phyloP scores from a whole-genome alignment of 768 basidiomycete genomes.

The Mycena vulgaris region DNA sequence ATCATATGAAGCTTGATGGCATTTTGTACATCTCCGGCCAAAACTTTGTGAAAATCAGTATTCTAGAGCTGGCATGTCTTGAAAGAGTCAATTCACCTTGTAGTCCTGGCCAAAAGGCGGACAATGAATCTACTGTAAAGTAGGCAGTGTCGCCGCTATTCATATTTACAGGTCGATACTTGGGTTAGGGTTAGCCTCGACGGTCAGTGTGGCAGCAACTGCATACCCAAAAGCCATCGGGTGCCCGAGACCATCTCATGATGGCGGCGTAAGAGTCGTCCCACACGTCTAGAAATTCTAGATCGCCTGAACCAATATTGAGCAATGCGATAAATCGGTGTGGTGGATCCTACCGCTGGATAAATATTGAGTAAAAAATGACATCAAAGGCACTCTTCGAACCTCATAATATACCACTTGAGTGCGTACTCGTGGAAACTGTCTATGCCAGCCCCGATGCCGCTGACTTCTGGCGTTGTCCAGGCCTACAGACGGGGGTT shows the following conservation, averaged over 20 bases:
- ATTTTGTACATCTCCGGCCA: slow-evolving; percentile 88
- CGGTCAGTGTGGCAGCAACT: neutral
- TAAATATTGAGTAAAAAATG: slow-evolving; percentile 12
- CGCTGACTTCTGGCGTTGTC: slow-evolving; percentile 81
- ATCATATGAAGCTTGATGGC: slow-evolving; percentile 94
- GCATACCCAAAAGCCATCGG: slow-evolving; percentile 91
- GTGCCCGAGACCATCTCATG: slow-evolving; percentile 87
- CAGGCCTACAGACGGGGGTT: slow-evolving; percentile 67
- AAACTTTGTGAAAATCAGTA: slow-evolving; percentile 53
- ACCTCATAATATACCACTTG: slow-evolving; percentile 91
- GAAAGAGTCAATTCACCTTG: slow-evolving; percentile 59
- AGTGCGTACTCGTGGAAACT: slow-evolving; percentile 96
- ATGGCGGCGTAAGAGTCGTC: slow-evolving; percentile 86
- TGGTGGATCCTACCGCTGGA: slow-evolving; percentile 47
- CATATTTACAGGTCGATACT: slow-evolving; percentile 93
- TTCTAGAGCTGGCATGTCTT: neutral
- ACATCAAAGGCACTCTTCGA: neutral
- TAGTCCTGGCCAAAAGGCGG: slow-evolving; percentile 98
- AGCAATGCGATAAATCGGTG: neutral
- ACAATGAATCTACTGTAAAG: slow-evolving; percentile 91
- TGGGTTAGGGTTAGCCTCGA: slow-evolving; percentile 18
- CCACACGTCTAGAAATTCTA: slow-evolving; percentile 88
- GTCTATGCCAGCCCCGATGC: slow-evolving; percentile 95
- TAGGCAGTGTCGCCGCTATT: slow-evolving; percentile 81
- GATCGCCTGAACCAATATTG: slow-evolving; percentile 68